Conservation (phyloP, 2,329 filamentous ascomycete species). For the Paecilomyces sp. region DNA sequence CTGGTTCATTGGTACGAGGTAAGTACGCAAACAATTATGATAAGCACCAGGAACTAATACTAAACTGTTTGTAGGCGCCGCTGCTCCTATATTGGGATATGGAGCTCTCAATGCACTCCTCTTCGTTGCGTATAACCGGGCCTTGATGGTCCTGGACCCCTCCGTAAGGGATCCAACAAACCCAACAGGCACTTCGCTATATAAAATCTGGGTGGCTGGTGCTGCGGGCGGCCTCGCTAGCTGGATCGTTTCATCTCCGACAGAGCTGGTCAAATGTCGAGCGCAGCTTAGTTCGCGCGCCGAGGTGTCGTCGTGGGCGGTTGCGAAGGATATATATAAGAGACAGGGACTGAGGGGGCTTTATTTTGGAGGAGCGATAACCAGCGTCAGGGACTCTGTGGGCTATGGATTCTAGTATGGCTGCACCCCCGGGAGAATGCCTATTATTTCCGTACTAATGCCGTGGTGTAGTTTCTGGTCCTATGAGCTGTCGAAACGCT, state of each 20-base stretch:
- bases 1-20: conserved; percentile 34
- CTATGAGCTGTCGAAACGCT: conserved; percentile 68
- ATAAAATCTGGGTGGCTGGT: conserved; percentile 71
- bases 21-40: conserved; percentile 2
- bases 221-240: conserved; percentile 75
- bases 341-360: conserved; percentile 60
- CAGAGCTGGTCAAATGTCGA: conserved; percentile 84
- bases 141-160: conserved; percentile 54
- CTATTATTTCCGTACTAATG: conserved; percentile 3
- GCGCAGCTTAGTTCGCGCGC: conserved; percentile 58
- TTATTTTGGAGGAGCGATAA: conserved; percentile 75
- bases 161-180: conserved; percentile 37
- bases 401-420: conserved; percentile 90
- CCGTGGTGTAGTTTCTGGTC: conserved; percentile 63
- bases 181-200: conserved; percentile 44
- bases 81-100: conserved; percentile 82
- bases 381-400: conserved; percentile 73
- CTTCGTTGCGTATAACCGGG: conserved; percentile 84
- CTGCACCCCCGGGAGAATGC: conserved; percentile 6
- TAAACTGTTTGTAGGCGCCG: conserved; percentile 50
- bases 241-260: conserved; percentile 79
- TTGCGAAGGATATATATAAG: conserved; percentile 56
- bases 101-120: conserved; percentile 85
- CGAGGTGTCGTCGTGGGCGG: conserved; percentile 53
- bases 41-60: not conserved